Percentiles rank a stretch among this genome's conserved stretches.
phyloP scores from a whole-genome alignment of 768 basidiomycete species.

The Mycena indigotica region DNA sequence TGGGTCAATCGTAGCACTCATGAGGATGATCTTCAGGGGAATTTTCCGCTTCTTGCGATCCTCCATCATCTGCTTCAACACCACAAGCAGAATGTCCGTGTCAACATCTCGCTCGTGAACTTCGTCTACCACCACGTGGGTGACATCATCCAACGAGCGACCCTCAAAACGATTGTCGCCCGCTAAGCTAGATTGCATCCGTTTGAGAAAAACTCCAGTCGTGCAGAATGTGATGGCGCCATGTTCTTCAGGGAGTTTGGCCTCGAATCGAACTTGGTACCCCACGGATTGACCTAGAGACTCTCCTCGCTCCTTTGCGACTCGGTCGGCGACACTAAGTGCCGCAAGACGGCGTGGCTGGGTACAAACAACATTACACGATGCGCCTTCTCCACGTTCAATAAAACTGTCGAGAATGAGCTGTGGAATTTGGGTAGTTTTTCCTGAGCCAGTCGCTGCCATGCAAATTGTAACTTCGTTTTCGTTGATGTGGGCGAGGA shows the following conservation, averaged over 20 bases:
- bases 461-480: slow-evolving; percentile 89
- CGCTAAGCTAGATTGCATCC: slow-evolving; percentile 75
- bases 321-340: slow-evolving; percentile 87
- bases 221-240: slow-evolving; percentile 93
- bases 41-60: slow-evolving; percentile 70
- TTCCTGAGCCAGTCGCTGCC: slow-evolving; percentile 90
- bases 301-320: slow-evolving; percentile 86
- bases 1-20: slow-evolving; percentile 96
- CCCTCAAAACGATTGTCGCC: slow-evolving; percentile 37
- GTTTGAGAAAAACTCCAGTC: slow-evolving; percentile 85
- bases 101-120: slow-evolving; percentile 96
- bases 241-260: slow-evolving; percentile 73
- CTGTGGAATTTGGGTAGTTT: slow-evolving; percentile 95
- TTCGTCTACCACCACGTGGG: slow-evolving; percentile 93
- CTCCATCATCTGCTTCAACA: slow-evolving; percentile 79
- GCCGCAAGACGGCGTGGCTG: slow-evolving; percentile 92
- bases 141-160: slow-evolving; percentile 68
- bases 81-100: slow-evolving; percentile 86
- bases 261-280: slow-evolving; percentile 91
- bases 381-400: slow-evolving; percentile 72
- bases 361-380: slow-evolving; percentile 90
- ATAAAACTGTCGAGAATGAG: slow-evolving; percentile 86
- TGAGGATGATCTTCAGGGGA: slow-evolving; percentile 84
- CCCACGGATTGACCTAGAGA: slow-evolving; percentile 71
- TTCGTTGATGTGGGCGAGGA: slow-evolving; percentile 66